Evolutionary conservation across 176 grass and related monocot genomes (phyloP).

Genomic region (Carex pumila): DNA sequence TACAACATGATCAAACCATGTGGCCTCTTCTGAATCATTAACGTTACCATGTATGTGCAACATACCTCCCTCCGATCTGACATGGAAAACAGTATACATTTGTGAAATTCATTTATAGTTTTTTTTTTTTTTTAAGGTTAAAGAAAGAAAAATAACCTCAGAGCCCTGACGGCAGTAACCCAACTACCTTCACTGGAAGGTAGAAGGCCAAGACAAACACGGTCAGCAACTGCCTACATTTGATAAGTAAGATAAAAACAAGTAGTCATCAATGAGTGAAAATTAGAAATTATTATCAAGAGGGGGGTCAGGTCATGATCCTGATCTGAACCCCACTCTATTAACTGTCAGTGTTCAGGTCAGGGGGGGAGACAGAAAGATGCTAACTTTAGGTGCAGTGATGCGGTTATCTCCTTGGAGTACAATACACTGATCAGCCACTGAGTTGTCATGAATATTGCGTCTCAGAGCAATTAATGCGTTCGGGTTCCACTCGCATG

Average conservation of each 20-base stretch:
- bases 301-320: neutral
- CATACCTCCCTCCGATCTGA: conserved; percentile 54
- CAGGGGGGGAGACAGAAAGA: neutral
- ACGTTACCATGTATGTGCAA: conserved; percentile 86
- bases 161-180: conserved; percentile 69
- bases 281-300: too few species aligned
- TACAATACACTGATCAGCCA: conserved; percentile 63
- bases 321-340: neutral
- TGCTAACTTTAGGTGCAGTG: conserved; percentile 72
- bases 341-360: conserved; percentile 2
- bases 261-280: too few species aligned
- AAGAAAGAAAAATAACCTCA: conserved; percentile 43
- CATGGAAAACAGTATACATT: conserved; percentile 6
- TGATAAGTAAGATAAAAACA: neutral
- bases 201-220: conserved; percentile 81
- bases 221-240: conserved; percentile 69
- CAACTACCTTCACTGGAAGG: conserved; percentile 92
- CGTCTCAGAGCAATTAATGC: conserved; percentile 64
- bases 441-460: conserved; percentile 62
- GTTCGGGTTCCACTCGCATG: conserved; percentile 92
- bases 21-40: conserved; percentile 54
- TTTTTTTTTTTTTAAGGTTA: neutral
- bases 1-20: conserved; percentile 57
- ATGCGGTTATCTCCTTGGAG: conserved; percentile 91
- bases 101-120: neutral